Evolutionary conservation across 2,329 filamentous ascomycete genomes (phyloP), one percentile per base, ranked within the genome.

Genomic region (Diaporthe citriasiana): DNA sequence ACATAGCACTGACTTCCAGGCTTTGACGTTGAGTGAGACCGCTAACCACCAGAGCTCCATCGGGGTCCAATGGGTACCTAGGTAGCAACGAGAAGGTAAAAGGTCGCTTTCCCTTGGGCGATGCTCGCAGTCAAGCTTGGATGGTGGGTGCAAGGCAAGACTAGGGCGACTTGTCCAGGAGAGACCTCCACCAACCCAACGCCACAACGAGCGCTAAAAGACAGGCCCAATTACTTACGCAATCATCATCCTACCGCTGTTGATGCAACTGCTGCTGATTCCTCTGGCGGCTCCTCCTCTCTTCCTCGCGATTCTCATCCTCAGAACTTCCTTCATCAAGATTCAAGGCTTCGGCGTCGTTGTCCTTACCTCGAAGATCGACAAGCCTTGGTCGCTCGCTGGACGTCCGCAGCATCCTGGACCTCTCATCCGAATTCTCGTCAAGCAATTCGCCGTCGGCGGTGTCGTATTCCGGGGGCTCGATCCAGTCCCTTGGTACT

Each of bases 401-500:
- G 27, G 79, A 79, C 57, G 82, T 79, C 60, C 86, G 84, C 70
- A 93, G 83, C 91, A 92, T 93, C 75, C 86, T 87, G 74, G 87
- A 87, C 77, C 85, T 85, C 84, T 91, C 92, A 76, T 88, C 82
- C 1, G 83, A 81, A 25, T 88, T 85, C 70, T 87, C 88, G 50
- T 91, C 89, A 71, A 95, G 82, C 74, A 94, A 85, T 79, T 91
- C 92, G 74, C 93, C 93, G 75, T 94, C 93, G 45, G 90, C 91
- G 22, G 89, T 92, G 74, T 94, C 93, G 79, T 91, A 92, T 78
- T 95, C 94, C 2, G 94, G 94, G 66, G 94, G 92, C 59, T 92
- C 90, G 76, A 97, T 90, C 94, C 94, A 97, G 80, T 95, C 94
- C 75, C 89, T 88, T 17, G 94, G 94, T 60, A 97, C 94, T 27